Conservation (phyloP, 345 rosid genomes). For the Euphorbia tirucalli region DNA sequence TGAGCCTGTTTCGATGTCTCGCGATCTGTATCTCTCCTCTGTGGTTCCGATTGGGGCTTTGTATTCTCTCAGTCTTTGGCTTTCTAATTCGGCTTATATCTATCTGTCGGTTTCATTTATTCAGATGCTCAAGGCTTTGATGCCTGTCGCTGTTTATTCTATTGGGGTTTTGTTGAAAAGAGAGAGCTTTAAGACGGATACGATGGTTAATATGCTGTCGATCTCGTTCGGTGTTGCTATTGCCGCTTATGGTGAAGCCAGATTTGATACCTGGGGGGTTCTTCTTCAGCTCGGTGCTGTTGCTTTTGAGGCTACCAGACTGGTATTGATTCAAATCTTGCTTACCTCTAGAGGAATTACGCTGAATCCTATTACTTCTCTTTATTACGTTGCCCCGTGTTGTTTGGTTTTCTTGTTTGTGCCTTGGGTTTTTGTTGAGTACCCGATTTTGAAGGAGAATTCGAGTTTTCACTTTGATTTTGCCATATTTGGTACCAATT, state of each 20-base stretch:
- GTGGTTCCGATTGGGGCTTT: conserved; percentile 93
- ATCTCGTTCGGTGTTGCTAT: conserved; percentile 88
- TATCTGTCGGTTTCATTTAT: conserved; percentile 94
- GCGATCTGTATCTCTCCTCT: conserved; percentile 74
- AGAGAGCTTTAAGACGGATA: conserved; percentile 62
- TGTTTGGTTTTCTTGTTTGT: conserved; percentile 71
- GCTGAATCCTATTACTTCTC: conserved; percentile 75
- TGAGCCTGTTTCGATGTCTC: conserved; percentile 84
- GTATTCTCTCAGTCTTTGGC: conserved; percentile 88
- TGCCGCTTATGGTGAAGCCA: conserved; percentile 94
- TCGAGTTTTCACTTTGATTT: conserved; percentile 94
- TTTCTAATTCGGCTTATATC: conserved; percentile 95
- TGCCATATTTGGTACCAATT: conserved; percentile 79
- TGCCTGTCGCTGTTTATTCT: conserved; percentile 98
- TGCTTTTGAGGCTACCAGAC: conserved; percentile 83
- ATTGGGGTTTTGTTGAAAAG: conserved; percentile 72
- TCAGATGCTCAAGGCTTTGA: conserved; percentile 94
- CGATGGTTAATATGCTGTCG: conserved; percentile 88
- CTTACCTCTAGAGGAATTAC: conserved; percentile 81
- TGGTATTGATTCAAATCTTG: conserved; percentile 91
- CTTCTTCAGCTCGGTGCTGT: conserved; percentile 86
- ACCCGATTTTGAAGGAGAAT: conserved; percentile 58
- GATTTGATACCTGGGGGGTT: conserved; percentile 89
- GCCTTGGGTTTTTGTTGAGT: conserved; percentile 93
- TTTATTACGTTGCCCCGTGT: conserved; percentile 87